Conservation (phyloP, 495 filamentous ascomycete genomes). For the Collariella sp. region DNA sequence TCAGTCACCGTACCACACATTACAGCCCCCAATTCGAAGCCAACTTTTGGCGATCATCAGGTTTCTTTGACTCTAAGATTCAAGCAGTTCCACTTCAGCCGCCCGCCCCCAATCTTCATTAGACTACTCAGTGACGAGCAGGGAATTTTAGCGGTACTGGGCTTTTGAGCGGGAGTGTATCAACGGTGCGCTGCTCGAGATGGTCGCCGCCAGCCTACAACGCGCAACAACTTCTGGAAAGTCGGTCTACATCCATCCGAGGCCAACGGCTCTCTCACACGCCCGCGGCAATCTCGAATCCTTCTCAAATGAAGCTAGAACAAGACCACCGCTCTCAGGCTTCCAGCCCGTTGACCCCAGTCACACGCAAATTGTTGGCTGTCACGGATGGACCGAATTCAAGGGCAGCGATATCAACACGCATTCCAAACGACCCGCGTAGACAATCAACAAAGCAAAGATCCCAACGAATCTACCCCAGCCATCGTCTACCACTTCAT, state of each 20-base stretch:
- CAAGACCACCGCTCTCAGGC: neutral
- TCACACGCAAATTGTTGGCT: neutral
- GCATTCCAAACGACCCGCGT: neutral
- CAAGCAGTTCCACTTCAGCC: too few relatives aligned
- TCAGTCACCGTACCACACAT: neutral
- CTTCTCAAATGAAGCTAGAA: neutral
- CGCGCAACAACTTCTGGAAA: neutral
- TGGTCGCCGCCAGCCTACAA: neutral
- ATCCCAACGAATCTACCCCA: neutral
- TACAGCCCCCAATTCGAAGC: too few relatives aligned
- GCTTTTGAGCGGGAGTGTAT: neutral
- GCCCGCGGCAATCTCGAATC: neutral
- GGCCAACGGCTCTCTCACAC: neutral
- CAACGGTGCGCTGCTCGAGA: neutral
- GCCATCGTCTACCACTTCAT: neutral
- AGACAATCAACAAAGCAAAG: neutral
- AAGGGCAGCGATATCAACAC: neutral
- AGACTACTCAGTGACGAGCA: too few relatives aligned
- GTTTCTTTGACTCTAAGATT: too few relatives aligned
- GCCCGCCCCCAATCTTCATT: too few relatives aligned
- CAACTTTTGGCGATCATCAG: too few relatives aligned
- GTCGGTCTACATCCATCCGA: neutral
- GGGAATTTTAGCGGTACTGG: neutral
- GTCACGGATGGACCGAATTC: neutral
- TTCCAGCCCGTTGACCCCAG: neutral